Evolutionary conservation across 1,139 yeast species (phyloP).

Genomic region (Nakaseomyces delphensis): DNA sequence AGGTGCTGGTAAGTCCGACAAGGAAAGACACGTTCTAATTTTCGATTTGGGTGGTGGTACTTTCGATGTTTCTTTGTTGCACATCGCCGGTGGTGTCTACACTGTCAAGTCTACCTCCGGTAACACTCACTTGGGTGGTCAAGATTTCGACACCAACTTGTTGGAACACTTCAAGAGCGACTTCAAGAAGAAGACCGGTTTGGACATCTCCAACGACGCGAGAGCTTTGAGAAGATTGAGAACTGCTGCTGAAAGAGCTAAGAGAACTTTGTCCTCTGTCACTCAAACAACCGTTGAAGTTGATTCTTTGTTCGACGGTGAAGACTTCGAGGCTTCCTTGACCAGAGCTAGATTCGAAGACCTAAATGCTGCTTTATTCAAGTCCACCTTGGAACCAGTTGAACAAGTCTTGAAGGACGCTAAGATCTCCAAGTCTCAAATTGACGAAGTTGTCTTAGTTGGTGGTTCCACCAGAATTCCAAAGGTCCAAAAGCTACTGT

Average conservation of each 20-base stretch:
- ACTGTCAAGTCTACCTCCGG: slow-evolving; percentile 98
- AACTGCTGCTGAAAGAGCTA: slow-evolving; percentile 98
- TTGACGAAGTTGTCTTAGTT: slow-evolving; percentile 89
- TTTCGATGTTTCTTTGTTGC: slow-evolving; percentile 90
- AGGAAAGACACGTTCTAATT: slow-evolving; percentile 83
- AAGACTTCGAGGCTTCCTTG: slow-evolving; percentile 87
- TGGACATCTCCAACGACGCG: slow-evolving; percentile 79
- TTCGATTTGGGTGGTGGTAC: slow-evolving; percentile 99
- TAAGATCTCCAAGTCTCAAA: slow-evolving; percentile 73
- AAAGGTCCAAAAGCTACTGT: slow-evolving; percentile 89
- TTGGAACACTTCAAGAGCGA: slow-evolving; percentile 85
- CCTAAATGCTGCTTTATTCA: slow-evolving; percentile 86
- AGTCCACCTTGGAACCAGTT: slow-evolving; percentile 90
- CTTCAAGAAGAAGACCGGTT: slow-evolving; percentile 90
- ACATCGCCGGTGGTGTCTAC: slow-evolving; percentile 96
- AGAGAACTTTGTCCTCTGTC: slow-evolving; percentile 92
- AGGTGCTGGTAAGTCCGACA: slow-evolving; percentile 73
- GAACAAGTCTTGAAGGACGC: slow-evolving; percentile 94
- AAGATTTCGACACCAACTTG: slow-evolving; percentile 93
- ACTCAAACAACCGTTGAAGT: slow-evolving; percentile 92
- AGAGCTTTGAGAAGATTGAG: slow-evolving; percentile 95
- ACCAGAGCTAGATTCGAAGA: slow-evolving; percentile 99
- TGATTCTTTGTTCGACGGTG: slow-evolving; percentile 90
- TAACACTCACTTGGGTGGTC: slow-evolving; percentile 99
- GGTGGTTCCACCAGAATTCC: slow-evolving; percentile 99